phyloP scores from a whole-genome alignment of 106 monocot species.

The Platanthera zijinensis region DNA sequence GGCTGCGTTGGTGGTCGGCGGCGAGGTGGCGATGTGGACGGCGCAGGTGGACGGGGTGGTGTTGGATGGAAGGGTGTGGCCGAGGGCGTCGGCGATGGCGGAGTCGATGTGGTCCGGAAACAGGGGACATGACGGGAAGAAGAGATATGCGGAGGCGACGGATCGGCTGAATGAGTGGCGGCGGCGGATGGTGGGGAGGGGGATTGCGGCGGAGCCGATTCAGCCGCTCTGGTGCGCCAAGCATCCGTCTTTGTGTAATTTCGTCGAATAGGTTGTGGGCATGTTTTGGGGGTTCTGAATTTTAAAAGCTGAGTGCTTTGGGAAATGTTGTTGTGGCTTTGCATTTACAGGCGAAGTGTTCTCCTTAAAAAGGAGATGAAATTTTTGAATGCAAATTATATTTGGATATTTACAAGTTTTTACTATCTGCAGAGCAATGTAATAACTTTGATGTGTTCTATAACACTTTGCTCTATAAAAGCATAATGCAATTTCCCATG shows the following conservation, averaged over 20 bases:
- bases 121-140: conserved; percentile 43
- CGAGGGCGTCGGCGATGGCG: conserved; percentile 71
- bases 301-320: no score
- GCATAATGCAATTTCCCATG: no score
- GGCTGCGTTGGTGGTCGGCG: conserved; percentile 61
- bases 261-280: neutral
- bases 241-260: conserved; percentile 72
- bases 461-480: no score
- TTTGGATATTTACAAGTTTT: no score
- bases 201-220: conserved; percentile 75
- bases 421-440: no score
- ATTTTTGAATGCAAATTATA: no score
- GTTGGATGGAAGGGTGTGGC: conserved; percentile 73
- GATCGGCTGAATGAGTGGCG: conserved; percentile 80
- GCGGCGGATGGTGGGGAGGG: conserved; percentile 64
- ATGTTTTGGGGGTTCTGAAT: no score
- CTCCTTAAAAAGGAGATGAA: no score
- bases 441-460: no score
- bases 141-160: conserved; percentile 67
- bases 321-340: no score
- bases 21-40: conserved; percentile 92
- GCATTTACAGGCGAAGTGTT: no score
- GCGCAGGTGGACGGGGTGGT: conserved; percentile 74
- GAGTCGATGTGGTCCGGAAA: conserved; percentile 89
- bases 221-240: conserved; percentile 73